Percentiles rank a stretch among this genome's conserved stretches.
These are phyloP conservation scores for Phytophthora tentaculata DNA, from an alignment of 352 stramenopile genomes.

Conservation along the genomic window DNA sequence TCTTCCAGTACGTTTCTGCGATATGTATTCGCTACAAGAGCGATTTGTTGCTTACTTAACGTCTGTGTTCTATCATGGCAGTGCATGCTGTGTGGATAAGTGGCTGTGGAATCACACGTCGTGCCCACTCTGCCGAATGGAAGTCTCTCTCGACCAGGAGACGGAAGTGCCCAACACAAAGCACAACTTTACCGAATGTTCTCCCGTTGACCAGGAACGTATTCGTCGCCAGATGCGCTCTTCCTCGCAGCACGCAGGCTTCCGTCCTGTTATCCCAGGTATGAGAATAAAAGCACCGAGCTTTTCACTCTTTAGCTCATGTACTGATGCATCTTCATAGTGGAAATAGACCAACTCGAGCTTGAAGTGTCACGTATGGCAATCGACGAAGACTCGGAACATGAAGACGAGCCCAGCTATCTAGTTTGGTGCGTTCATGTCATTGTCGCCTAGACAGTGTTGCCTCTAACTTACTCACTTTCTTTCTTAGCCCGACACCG, in stretches of 20 bases:
- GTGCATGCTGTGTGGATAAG: constrained; percentile 83
- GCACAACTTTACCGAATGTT: constrained; percentile 85
- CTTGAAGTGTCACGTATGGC: constrained; percentile 38
- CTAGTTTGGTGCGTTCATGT: constrained; percentile 38
- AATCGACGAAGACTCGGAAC: constrained; percentile 40
- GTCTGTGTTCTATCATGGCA: constrained; percentile 24
- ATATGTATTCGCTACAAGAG: background rate
- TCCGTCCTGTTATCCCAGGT: constrained; percentile 80
- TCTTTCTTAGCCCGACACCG: constrained; percentile 34
- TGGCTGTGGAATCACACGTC: constrained; percentile 89
- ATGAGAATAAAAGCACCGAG: background rate
- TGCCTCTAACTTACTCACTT: constrained; percentile 8
- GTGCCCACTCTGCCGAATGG: constrained; percentile 82
- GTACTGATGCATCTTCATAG: constrained; percentile 19
- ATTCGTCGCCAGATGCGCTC: constrained; percentile 80
- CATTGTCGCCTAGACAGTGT: background rate
- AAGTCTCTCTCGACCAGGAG: constrained; percentile 69
- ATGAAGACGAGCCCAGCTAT: constrained; percentile 42
- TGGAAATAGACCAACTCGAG: constrained; percentile 43
- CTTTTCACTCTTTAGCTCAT: background rate
- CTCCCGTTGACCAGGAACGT: constrained; percentile 65
- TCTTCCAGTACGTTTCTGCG: constrained; percentile 77
- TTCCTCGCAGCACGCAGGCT: constrained; percentile 68
- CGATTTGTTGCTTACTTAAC: constrained; percentile 7
- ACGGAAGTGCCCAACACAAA: constrained; percentile 48